Percentiles rank a stretch among this genome's conserved stretches.
These are phyloP conservation scores for Fusarium proliferatum DNA, from an alignment of 2,329 filamentous ascomycete species.

Conservation along the genomic window DNA sequence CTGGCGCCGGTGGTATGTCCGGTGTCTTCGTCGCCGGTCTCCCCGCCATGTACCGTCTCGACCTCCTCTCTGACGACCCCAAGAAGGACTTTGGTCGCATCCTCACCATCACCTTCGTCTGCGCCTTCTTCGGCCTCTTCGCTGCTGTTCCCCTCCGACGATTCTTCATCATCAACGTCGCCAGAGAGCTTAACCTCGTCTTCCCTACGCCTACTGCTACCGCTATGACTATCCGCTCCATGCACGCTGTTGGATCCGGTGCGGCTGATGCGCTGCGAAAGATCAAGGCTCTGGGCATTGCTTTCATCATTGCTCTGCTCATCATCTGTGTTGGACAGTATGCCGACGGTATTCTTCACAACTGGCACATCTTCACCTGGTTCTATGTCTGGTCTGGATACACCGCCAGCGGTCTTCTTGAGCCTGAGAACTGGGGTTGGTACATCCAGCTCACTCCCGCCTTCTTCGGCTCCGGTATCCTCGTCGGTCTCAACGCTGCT, in stretches of 20 bases:
- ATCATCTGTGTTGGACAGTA: constrained; percentile 69
- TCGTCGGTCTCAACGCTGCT: constrained; percentile 64
- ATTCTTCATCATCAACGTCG: constrained; percentile 75
- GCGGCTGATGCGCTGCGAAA: constrained; percentile 64
- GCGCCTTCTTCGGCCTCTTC: constrained; percentile 73
- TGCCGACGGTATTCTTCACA: constrained; percentile 68
- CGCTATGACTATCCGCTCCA: constrained; percentile 70
- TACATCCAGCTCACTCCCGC: constrained; percentile 68
- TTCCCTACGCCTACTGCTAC: constrained; percentile 71
- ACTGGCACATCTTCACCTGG: constrained; percentile 66
- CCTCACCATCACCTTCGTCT: constrained; percentile 69
- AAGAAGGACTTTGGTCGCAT: constrained; percentile 67
- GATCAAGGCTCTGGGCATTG: constrained; percentile 64
- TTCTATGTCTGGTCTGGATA: constrained; percentile 67
- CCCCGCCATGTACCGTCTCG: constrained; percentile 69
- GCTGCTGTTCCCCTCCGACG: constrained; percentile 72
- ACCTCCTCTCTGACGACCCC: constrained; percentile 60
- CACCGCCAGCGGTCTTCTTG: constrained; percentile 58
- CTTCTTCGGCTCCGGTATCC: constrained; percentile 68
- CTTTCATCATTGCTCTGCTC: constrained; percentile 62
- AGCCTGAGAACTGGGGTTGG: constrained; percentile 72
- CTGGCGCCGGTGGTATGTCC: constrained; percentile 67
- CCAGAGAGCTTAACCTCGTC: constrained; percentile 67
- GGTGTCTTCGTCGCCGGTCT: constrained; percentile 69
- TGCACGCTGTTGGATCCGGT: constrained; percentile 67